These are phyloP conservation scores for Fusarium irregulare DNA, from an alignment of 2,329 filamentous ascomycete genomes.

Conservation along the genomic window DNA sequence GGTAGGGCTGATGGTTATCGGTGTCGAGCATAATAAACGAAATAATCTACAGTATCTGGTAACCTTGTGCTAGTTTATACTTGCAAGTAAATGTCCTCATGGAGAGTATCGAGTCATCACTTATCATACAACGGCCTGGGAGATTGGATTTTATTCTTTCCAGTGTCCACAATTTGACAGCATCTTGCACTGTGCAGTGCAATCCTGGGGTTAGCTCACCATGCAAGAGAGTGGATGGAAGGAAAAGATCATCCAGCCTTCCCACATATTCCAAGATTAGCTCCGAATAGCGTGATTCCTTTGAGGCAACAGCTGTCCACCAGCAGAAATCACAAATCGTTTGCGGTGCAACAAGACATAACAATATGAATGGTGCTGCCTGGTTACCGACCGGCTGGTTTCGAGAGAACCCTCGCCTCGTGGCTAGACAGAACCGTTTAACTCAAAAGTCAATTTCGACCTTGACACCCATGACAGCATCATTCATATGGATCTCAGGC, in stretches of 20 bases:
- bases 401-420: constrained; percentile 1
- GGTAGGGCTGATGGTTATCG: background rate
- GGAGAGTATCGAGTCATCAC: too few species aligned
- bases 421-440: constrained; percentile 8
- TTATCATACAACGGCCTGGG: background rate
- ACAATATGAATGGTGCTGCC: background rate
- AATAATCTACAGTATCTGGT: background rate
- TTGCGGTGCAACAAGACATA: background rate
- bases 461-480: background rate
- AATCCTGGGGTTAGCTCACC: background rate
- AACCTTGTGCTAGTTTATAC: background rate
- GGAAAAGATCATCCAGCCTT: constrained; percentile 24
- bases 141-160: background rate
- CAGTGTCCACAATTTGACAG: background rate
- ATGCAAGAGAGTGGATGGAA: background rate
- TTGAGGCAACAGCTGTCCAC: background rate
- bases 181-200: background rate
- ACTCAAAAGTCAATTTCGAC: background rate
- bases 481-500: background rate
- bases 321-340: background rate
- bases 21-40: background rate
- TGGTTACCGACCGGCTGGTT: background rate
- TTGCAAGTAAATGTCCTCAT: background rate
- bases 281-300: background rate
- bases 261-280: constrained; percentile 16